Evolutionary conservation across 2,329 filamentous ascomycete species (phyloP).

Genomic region (Sporothrix globosa): DNA sequence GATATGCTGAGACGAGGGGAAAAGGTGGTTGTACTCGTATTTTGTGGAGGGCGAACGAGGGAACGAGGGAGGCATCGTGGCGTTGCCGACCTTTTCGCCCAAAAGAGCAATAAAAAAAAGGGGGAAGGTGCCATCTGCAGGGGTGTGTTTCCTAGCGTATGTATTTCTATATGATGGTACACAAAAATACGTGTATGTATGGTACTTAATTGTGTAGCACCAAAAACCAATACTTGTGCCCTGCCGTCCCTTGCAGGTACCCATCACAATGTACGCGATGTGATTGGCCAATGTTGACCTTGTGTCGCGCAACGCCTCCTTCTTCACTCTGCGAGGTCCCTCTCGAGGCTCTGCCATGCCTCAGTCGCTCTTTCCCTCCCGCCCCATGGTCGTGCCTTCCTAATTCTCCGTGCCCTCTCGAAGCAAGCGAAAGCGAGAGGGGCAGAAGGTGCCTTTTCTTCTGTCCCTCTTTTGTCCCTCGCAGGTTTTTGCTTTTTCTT

Average conservation of each 20-base stretch:
- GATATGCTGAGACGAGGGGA: constrained; percentile 24
- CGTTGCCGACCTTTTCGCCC: constrained; percentile 1
- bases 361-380: constrained; percentile 3
- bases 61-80: neutral
- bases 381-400: constrained; percentile 15
- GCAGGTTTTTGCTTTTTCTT: neutral
- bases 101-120: constrained; percentile 22
- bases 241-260: constrained; percentile 29
- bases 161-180: constrained; percentile 13
- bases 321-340: constrained; percentile 22
- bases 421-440: neutral
- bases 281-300: constrained; percentile 29
- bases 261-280: constrained; percentile 4
- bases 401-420: constrained; percentile 5
- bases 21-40: neutral
- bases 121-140: constrained; percentile 17
- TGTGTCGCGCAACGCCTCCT: constrained; percentile 25
- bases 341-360: constrained; percentile 1
- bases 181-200: neutral
- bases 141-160: neutral
- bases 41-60: neutral
- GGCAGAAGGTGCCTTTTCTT: neutral
- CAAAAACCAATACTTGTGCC: constrained; percentile 1
- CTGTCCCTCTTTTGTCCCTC: too few relatives aligned
- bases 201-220: neutral